Evolutionary conservation across 495 filamentous ascomycete genomes (phyloP), one percentile per base, ranked within the genome.

Genomic region (Penicillium samsonianum): DNA sequence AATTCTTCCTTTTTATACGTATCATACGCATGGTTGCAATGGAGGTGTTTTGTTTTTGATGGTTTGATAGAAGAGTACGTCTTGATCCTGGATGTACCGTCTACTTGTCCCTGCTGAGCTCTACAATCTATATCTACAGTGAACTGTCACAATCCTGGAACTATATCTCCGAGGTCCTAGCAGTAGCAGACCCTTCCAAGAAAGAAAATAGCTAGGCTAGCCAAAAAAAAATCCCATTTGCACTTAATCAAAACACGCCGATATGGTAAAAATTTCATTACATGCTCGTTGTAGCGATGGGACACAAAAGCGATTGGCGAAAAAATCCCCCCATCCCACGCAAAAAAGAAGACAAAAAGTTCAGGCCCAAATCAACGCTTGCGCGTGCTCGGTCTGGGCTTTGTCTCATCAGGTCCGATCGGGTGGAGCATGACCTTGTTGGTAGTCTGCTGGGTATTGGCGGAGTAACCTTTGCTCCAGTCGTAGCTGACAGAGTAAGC

Each of bases 401-500:
- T 94, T 61, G 89, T 89, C 71, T 94, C 90, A 57, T 94, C 90
- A 22, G 78, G 80, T 42, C 75, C 75, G 12, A 96, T 83, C 1
- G 85, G 84, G 73, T 94, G 91, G 61, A 97, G 76, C 85, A 95
- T 92, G 52, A 97, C 84, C 73, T 94, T 95, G 70, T 87, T 92
- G 6, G 86, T 80, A 38, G 82, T 80, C 59, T 85, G 79, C 20
- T 81, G 84, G 28, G 70, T 90, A 69, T 94, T 93, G 28, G 69
- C 80, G 8, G 81, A 77, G 71, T 90, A 93, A 11, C 92, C 92
- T 73, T 95, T 95, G 67, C 87, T 89, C 92, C 92, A 97, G 76
- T 97, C 92, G 64, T 97, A 97, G 64, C 89, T 92, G 28, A 95
- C 83, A 6, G 91, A 88, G 65, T 96, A 97, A 17, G 91, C 92